Conservation (phyloP, 106 monocot species). For the Agapanthus africanus region DNA sequence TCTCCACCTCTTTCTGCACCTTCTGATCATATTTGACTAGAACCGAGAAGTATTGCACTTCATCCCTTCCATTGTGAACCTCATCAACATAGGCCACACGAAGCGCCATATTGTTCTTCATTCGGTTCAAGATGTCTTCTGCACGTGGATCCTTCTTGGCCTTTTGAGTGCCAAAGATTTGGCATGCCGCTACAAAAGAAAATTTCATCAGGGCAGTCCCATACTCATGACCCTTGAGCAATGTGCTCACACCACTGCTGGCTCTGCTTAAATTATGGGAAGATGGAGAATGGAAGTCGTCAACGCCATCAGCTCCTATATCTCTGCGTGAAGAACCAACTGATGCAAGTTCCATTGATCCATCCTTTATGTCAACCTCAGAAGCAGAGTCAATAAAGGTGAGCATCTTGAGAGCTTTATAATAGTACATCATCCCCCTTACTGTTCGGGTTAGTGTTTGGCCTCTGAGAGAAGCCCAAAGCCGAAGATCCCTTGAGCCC, state of each 20-base stretch:
- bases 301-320: constrained; percentile 17
- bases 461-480: constrained; percentile 85
- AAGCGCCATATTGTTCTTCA: constrained; percentile 85
- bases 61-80: constrained; percentile 28
- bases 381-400: constrained; percentile 86
- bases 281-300: constrained; percentile 6
- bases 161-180: constrained; percentile 87
- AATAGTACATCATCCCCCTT: constrained; percentile 98
- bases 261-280: constrained; percentile 43
- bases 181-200: constrained; percentile 96
- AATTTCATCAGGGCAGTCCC: constrained; percentile 87
- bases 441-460: constrained; percentile 87
- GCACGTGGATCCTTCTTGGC: constrained; percentile 66
- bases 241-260: constrained; percentile 36
- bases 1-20: constrained; percentile 65
- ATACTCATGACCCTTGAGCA: constrained; percentile 47
- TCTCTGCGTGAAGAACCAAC: constrained; percentile 41
- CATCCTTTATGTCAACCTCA: constrained; percentile 68
- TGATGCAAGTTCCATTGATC: constrained; percentile 47
- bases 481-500: constrained; percentile 36
- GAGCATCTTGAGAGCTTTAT: constrained; percentile 86
- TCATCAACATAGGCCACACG: constrained; percentile 92
- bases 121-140: constrained; percentile 74
- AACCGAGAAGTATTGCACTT: constrained; percentile 61
- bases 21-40: constrained; percentile 78